phyloP scores from a whole-genome alignment of 164 flowering plant species.

The Nelumbo lutea region DNA sequence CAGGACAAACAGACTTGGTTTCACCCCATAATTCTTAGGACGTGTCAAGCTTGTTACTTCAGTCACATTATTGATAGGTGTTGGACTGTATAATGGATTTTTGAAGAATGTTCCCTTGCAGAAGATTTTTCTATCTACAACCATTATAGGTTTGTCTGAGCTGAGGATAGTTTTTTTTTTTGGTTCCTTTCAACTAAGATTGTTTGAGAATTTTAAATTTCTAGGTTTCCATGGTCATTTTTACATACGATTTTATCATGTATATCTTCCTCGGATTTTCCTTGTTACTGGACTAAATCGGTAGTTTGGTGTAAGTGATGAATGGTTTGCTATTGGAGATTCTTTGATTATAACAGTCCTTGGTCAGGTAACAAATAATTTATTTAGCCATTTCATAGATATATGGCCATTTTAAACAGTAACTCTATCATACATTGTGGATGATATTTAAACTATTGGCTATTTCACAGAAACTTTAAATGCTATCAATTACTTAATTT shows the following conservation, averaged over 20 bases:
- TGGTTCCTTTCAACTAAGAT: background rate
- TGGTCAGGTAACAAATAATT: slow-evolving; percentile 51
- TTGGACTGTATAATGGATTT: slow-evolving; percentile 93
- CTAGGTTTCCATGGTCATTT: background rate
- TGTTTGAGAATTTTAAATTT: background rate
- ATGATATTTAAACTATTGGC: no score
- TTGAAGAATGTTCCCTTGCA: slow-evolving; percentile 74
- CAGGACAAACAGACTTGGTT: slow-evolving; percentile 92
- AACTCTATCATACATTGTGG: no score
- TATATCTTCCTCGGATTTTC: slow-evolving; percentile 38
- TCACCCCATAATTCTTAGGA: slow-evolving; percentile 95
- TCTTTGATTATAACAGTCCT: slow-evolving; percentile 89
- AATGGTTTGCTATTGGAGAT: slow-evolving; percentile 98
- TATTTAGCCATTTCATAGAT: background rate
- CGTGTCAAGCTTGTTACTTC: slow-evolving; percentile 96
- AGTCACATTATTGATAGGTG: slow-evolving; percentile 86
- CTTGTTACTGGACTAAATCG: slow-evolving; percentile 92
- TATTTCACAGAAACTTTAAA: no score
- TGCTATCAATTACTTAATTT: no score
- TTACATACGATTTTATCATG: background rate
- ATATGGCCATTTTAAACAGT: no score
- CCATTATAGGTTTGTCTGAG: slow-evolving; percentile 54
- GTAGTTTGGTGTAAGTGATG: slow-evolving; percentile 85
- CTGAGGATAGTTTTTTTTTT: background rate
- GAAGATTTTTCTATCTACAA: slow-evolving; percentile 76